Evolutionary conservation across 1,284 basidiomycete genomes (phyloP).

Genomic region (Wallemia mellicola): DNA sequence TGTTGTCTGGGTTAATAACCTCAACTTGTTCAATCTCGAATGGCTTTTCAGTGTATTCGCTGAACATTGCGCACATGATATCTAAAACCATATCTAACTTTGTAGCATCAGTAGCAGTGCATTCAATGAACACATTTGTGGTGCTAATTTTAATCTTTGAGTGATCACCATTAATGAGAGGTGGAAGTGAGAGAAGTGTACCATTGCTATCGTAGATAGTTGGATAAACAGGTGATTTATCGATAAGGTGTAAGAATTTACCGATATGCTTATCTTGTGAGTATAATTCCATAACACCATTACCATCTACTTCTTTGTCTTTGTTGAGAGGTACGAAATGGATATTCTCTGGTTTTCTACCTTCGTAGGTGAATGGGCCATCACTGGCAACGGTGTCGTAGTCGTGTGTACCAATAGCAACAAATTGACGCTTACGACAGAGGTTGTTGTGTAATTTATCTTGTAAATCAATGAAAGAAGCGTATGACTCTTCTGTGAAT

Average conservation of each 20-base stretch:
- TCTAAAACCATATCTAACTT: slow-evolving; percentile 86
- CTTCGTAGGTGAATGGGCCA: slow-evolving; percentile 36
- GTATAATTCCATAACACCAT: slow-evolving; percentile 1
- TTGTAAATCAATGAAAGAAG: slow-evolving; percentile 91
- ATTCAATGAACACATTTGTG: slow-evolving; percentile 81
- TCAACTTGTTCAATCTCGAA: slow-evolving; percentile 78
- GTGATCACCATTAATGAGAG: slow-evolving; percentile 90
- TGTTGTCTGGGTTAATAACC: slow-evolving; percentile 46
- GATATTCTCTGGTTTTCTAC: slow-evolving; percentile 58
- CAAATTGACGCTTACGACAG: slow-evolving; percentile 62
- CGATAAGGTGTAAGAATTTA: slow-evolving; percentile 71
- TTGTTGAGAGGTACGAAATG: slow-evolving; percentile 65
- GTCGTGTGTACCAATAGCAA: slow-evolving; percentile 94
- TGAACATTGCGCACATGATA: slow-evolving; percentile 86
- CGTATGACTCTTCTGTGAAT: slow-evolving; percentile 68
- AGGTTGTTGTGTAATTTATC: slow-evolving; percentile 96
- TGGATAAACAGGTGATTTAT: slow-evolving; percentile 82
- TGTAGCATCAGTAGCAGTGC: slow-evolving; percentile 90
- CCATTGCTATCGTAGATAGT: slow-evolving; percentile 80
- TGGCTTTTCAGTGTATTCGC: slow-evolving; percentile 73
- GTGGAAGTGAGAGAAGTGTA: slow-evolving; percentile 79
- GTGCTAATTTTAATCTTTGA: slow-evolving; percentile 93
- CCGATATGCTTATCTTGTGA: slow-evolving; percentile 73
- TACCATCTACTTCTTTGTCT: slow-evolving; percentile 18
- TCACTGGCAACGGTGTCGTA: slow-evolving; percentile 73